Base-by-base conservation (phyloP, 2,329 filamentous ascomycete species). In the Podosphaera xanthii region DNA sequence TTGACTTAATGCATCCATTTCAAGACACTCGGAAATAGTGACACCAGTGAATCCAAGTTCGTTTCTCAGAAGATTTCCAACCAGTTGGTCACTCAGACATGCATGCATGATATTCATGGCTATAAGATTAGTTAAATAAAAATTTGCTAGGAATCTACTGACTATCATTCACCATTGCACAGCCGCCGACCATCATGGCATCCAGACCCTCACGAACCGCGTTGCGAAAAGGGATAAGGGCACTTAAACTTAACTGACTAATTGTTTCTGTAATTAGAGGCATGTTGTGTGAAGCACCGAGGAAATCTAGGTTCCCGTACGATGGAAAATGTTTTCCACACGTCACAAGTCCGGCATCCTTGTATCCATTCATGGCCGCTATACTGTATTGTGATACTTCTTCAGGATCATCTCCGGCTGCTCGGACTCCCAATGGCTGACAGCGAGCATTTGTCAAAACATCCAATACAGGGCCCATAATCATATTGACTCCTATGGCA, bases 241-340 rank as follows among this genome's bases (percentile, higher is more conserved):
- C 91, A 65, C 85, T 94, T n/a, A 96, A 74, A 63, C 88, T 94
- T 52, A 97, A 75, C 67, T 95, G 90, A 68, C 96, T 91, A 10
- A 96, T 72, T 0, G 90, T 94, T 69, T 97, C 90, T 0, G 89
- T 96, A 65, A 97, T 96, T 62, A 94, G 92, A 12, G 91, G 91
- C 36, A 97, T 89, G 66, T 96, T 90, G 33, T 94, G 74, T 55
- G 87, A 90, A 3, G 89, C 94, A 10, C 89, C 90, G 1, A 94
- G 79, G 65, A 96, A 95, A 69, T 96, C 90, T 22, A 97, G 75
- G 66, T 95, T 96, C 38, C 91, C 91, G 67, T 96, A 97, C 0
- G 89, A 95, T 2, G 91, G 91, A 65, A 97, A 96, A 70, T 97
- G 91, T 70, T 97, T 97, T 60, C 91, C 91, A 67, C 92, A 89